These are phyloP conservation scores for Picea sitchensis DNA, from an alignment of 75 land plant species.

Conservation along the genomic window DNA sequence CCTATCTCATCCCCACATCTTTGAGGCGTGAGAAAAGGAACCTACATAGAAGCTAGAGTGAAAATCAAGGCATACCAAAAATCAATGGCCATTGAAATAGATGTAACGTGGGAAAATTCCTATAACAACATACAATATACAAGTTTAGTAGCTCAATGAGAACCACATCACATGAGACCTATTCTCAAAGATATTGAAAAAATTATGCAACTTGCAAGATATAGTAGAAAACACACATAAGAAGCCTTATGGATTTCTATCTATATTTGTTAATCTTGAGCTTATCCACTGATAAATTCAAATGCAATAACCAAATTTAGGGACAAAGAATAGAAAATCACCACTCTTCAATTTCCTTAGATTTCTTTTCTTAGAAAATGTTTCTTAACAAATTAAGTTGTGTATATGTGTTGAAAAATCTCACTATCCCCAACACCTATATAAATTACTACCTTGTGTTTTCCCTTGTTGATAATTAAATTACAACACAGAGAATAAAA, in stretches of 20 bases:
- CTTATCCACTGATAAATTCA: not conserved
- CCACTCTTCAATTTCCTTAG: not conserved
- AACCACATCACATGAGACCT: no score
- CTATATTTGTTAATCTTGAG: not conserved
- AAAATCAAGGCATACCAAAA: slow-evolving; percentile 18
- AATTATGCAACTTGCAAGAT: not conserved
- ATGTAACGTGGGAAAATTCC: not conserved
- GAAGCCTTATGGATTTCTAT: not conserved
- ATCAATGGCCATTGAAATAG: not conserved
- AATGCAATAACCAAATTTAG: not conserved
- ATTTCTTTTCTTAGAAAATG: not conserved
- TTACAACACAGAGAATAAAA: no score
- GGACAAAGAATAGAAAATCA: not conserved
- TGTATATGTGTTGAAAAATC: no score
- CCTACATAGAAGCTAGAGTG: slow-evolving; percentile 54
- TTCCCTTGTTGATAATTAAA: no score
- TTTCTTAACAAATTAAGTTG: not conserved
- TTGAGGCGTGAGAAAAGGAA: slow-evolving; percentile 50
- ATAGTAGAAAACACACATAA: not conserved
- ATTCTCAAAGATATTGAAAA: not conserved
- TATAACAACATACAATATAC: not conserved
- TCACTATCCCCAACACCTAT: no score
- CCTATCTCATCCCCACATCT: slow-evolving; percentile 52
- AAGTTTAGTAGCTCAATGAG: not conserved
- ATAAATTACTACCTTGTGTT: no score